Base-by-base conservation (phyloP, 345 rosid genomes). In the Populus davidiana region DNA sequence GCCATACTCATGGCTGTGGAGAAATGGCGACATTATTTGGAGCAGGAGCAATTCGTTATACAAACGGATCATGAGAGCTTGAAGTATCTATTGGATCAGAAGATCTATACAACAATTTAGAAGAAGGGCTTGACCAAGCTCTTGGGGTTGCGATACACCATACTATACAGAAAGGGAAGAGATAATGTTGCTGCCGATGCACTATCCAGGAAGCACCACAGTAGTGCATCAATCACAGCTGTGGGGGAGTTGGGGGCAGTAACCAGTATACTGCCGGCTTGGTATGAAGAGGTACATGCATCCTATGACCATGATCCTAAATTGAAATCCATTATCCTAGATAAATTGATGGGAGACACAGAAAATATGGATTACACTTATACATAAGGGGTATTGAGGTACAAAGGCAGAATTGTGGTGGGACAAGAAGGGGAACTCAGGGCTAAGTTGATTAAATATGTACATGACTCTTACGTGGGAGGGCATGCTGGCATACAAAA, bases 241-340 rank as follows among this genome's bases (percentile, higher is more conserved):
- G 35, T 33, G 0, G 0, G 35, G 0, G 5, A 33, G 35, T 33
- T 33, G 0, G 0, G 3, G 0, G 5, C 5, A 33, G 0, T 33
- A 33, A 0, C 35, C 5, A 33, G 0, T 33, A 33, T 33, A 4
- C 35, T 33, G 0, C 35, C 5, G 3, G 5, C 5, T 33, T 33
- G 5, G 35, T 33, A 33, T 33, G 5, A 33, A 0, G 5, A 33
- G 35, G 35, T 33, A 0, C 35, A 33, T 33, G 0, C 5, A 4
- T 33, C 35, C 5, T 33, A 33, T 33, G 35, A 33, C 0, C 4
- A 33, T 5, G 35, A 33, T 33, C 5, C 5, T 33, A 33, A 33
- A 4, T 33, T 33, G 5, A 5, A 33, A 4, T 4, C 5, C 35
- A 33, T 33, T 33, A 33, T 33, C 35, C 4, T 33, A 0, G 35